Conservation (phyloP, 1,284 basidiomycete genomes). For the Sporisorium scitamineum region DNA sequence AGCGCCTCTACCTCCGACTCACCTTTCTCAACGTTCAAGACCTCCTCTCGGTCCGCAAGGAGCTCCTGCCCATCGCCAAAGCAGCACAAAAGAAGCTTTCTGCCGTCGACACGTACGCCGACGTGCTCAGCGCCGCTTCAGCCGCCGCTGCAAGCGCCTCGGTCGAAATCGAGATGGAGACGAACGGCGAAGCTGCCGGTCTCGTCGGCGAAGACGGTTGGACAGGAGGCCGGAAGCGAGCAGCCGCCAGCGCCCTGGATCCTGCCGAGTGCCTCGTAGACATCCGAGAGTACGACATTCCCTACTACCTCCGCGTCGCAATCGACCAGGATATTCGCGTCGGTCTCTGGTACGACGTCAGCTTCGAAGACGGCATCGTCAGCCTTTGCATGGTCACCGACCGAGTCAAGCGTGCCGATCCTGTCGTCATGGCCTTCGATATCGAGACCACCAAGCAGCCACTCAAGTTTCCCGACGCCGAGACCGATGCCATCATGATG, state of each 20-base stretch:
- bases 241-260: conserved; percentile 72
- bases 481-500: conserved; percentile 99
- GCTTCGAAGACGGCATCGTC: conserved; percentile 83
- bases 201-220: conserved; percentile 69
- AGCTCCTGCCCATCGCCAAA: conserved; percentile 87
- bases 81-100: conserved; percentile 92
- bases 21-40: conserved; percentile 93
- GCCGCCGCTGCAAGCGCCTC: conserved; percentile 41
- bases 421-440: conserved; percentile 98
- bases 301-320: conserved; percentile 96
- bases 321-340: conserved; percentile 98
- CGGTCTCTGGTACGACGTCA: conserved; percentile 93
- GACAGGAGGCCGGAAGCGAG: conserved; percentile 36
- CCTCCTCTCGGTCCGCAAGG: conserved; percentile 85
- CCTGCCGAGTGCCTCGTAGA: conserved; percentile 92
- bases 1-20: conserved; percentile 86
- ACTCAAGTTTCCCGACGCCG: conserved; percentile 96
- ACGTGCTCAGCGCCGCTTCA: conserved; percentile 79
- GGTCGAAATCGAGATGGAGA: conserved; percentile 57
- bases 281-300: conserved; percentile 94
- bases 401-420: conserved; percentile 97
- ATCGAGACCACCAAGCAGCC: conserved; percentile 99
- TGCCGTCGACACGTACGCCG: conserved; percentile 97
- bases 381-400: conserved; percentile 80
- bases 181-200: conserved; percentile 15